Percentiles rank a stretch among this genome's conserved stretches.
phyloP scores from a whole-genome alignment of 2,329 filamentous ascomycete genomes.

The Colletotrichum camelliae region DNA sequence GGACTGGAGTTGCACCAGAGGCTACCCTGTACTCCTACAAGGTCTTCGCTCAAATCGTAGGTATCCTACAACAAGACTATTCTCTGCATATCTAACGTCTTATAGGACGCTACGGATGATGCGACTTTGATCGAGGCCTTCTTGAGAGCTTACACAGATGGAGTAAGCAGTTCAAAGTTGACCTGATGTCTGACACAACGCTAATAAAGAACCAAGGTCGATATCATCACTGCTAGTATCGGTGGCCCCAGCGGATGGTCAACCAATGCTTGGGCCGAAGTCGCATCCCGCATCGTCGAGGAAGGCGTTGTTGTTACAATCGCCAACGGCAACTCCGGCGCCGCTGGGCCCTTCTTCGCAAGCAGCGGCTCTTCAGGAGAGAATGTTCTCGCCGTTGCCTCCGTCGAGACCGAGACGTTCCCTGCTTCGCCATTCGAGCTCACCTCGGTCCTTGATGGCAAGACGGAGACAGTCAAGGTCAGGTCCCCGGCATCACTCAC shows the following conservation, averaged over 20 bases:
- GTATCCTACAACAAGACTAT: not conserved
- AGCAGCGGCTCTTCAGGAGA: slow-evolving; percentile 44
- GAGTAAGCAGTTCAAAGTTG: slow-evolving; percentile 13
- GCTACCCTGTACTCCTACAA: slow-evolving; percentile 32
- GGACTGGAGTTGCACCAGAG: slow-evolving; percentile 33
- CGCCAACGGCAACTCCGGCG: slow-evolving; percentile 57
- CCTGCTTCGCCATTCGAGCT: slow-evolving; percentile 32
- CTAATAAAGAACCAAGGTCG: slow-evolving; percentile 15
- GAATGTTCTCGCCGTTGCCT: slow-evolving; percentile 49
- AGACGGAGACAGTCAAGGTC: slow-evolving; percentile 8
- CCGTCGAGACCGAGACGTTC: slow-evolving; percentile 36
- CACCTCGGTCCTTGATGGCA: slow-evolving; percentile 32
- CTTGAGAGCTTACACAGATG: slow-evolving; percentile 37
- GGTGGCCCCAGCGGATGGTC: slow-evolving; percentile 41
- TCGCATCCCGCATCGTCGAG: slow-evolving; percentile 44
- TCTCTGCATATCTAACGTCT: not conserved
- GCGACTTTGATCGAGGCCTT: slow-evolving; percentile 45
- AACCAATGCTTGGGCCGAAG: slow-evolving; percentile 41
- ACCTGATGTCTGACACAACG: rapidly evolving
- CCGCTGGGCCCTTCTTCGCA: slow-evolving; percentile 51
- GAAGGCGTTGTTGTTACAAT: slow-evolving; percentile 55
- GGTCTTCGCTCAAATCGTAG: slow-evolving; percentile 27
- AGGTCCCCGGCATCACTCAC: not conserved
- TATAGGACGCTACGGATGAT: slow-evolving; percentile 28
- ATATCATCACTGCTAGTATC: slow-evolving; percentile 49